Base-by-base conservation (phyloP, 257 asterid species). In the Euphrasia confusa region DNA sequence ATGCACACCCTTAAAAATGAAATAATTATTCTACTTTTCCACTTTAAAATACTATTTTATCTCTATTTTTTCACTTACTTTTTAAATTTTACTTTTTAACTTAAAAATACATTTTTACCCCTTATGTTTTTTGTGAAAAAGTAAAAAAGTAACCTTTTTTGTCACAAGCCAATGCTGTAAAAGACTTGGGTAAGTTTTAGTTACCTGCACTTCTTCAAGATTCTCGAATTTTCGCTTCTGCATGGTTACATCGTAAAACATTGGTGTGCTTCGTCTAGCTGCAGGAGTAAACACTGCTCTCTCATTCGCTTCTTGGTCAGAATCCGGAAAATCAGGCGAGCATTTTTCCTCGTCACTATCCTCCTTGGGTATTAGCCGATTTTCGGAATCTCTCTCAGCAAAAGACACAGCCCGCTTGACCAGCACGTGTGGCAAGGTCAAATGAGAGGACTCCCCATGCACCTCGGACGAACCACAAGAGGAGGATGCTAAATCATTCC, bases 201-300 rank as follows among this genome's bases (percentile, higher is more conserved):
- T 69, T 67, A 88, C 94, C 87, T 58, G 83, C 58, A 60, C 70
- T 67, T 72, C 77, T 5, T 52, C 33, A 39, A 21, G 27, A 40
- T 71, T 70, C 28, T 71, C 69, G 24, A 35, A 35, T 6, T 64
- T 40, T 15, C 52, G 58, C 64, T 72, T 79, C 40, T 74, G 76
- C 49, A 64, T 54, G 24, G 80, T 47, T 35, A 71, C 67, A 66
- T 80, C 82, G 60, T 71, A 75, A 68, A 62, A 74, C 47, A 42
- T 73, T 53, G 82, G 30, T 2, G 71, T 27, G 35, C 63, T 78
- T 64, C 71, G 81, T 73, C 74, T 78, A 55, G 71, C 76, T 39
- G 75, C 50, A 62, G 74, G 73, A 5, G 74, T 65, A 48, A 74
- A 18, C 37, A 63, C 65, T 66, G 63, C 70, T 67, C 61, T 71